A percentile compares a stretch with the other conserved stretches of the same genome.
These are phyloP conservation scores for Globisporangium lucens DNA, from an alignment of 352 stramenopile genomes.

Conservation along the genomic window DNA sequence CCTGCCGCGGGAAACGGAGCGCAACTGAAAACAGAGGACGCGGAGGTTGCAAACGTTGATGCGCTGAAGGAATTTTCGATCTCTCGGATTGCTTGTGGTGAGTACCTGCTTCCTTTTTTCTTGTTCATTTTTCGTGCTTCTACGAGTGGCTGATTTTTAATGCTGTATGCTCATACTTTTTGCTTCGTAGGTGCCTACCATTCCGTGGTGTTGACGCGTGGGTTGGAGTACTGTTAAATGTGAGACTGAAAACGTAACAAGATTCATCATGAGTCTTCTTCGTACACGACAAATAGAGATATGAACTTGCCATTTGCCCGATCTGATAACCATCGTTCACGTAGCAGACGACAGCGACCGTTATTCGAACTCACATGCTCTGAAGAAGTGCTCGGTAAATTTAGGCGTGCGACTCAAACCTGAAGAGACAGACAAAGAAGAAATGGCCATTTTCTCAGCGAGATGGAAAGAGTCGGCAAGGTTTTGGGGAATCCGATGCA, in stretches of 20 bases:
- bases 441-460: conserved; percentile 10
- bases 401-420: conserved; percentile 13
- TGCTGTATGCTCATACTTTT: background rate
- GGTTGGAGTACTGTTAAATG: conserved; percentile 43
- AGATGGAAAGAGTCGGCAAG: background rate
- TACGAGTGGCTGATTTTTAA: background rate
- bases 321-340: conserved; percentile 1
- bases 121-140: background rate
- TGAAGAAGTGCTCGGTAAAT: conserved; percentile 9
- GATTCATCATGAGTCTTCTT: background rate
- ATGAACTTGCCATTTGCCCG: background rate
- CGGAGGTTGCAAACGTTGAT: conserved; percentile 39
- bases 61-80: conserved; percentile 47
- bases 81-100: conserved; percentile 59
- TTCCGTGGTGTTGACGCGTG: conserved; percentile 49
- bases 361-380: background rate
- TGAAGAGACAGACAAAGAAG: background rate
- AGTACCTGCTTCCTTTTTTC: conserved; percentile 13
- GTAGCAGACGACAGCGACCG: background rate
- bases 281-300: conserved; percentile 8
- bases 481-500: background rate
- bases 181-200: conserved; percentile 54
- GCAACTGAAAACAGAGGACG: conserved; percentile 47
- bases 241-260: background rate
- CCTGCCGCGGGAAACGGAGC: conserved; percentile 65